Percentiles rank a stretch among this genome's conserved stretches.
These are phyloP conservation scores for Calonectria honghensis DNA, from an alignment of 2,329 filamentous ascomycete genomes.

Conservation along the genomic window DNA sequence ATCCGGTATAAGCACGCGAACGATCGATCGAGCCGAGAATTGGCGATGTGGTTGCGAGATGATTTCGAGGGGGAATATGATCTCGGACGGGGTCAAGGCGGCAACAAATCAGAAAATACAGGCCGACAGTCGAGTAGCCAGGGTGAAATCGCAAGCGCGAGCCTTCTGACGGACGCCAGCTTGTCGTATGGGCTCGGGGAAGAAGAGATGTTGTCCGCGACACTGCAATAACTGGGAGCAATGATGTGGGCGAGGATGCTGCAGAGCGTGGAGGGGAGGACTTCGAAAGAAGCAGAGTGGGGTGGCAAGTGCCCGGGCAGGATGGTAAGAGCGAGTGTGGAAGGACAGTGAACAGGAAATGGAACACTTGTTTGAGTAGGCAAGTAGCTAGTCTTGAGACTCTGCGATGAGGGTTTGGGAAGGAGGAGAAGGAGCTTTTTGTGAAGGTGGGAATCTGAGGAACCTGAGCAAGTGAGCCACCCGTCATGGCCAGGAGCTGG, in stretches of 20 bases:
- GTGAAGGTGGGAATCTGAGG: neutral
- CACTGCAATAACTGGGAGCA: neutral
- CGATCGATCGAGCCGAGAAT: neutral
- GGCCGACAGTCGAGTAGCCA: neutral
- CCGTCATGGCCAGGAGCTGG: too few relatives aligned
- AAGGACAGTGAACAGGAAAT: too few relatives aligned
- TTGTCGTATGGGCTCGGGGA: neutral
- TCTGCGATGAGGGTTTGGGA: neutral
- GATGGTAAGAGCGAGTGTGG: neutral
- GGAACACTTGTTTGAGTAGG: neutral
- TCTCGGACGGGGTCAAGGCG: neutral
- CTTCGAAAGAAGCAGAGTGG: neutral
- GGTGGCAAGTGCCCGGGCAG: neutral
- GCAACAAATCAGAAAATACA: neutral
- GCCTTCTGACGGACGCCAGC: neutral
- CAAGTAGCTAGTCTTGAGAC: neutral
- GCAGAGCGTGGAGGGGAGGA: neutral
- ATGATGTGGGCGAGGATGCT: neutral
- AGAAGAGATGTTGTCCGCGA: neutral
- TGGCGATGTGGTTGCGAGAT: neutral
- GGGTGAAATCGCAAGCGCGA: neutral
- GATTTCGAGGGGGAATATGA: neutral
- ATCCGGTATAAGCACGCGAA: neutral
- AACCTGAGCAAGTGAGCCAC: too few relatives aligned
- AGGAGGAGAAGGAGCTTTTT: conserved; percentile 1